Conservation (phyloP, 441 rosid genomes). For the Adansonia madagascariensis region DNA sequence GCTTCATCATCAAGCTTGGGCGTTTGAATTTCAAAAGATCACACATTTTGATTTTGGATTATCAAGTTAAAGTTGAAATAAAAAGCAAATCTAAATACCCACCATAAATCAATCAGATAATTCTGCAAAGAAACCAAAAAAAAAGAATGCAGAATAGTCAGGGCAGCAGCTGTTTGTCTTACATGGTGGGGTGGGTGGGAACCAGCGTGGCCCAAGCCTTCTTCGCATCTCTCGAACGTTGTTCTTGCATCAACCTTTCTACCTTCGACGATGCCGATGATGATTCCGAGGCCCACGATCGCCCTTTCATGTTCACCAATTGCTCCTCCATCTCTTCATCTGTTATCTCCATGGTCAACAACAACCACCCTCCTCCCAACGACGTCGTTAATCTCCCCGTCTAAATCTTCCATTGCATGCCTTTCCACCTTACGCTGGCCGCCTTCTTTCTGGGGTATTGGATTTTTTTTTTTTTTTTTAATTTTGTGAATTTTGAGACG, state of each 20-base stretch:
- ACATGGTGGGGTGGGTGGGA: slow-evolving; percentile 48
- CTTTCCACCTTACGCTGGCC: neutral
- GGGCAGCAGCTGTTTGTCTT: neutral
- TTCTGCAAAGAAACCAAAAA: too few relatives aligned
- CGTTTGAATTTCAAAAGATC: too few relatives aligned
- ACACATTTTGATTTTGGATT: too few relatives aligned
- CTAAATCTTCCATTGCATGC: neutral
- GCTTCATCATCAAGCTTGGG: too few relatives aligned
- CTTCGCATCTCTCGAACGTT: slow-evolving; percentile 53
- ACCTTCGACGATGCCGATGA: slow-evolving; percentile 49
- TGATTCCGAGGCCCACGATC: slow-evolving; percentile 38
- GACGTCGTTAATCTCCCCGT: slow-evolving; percentile 30
- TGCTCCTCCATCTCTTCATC: slow-evolving; percentile 25
- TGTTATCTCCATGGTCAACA: neutral
- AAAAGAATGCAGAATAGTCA: too few relatives aligned
- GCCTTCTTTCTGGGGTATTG: neutral
- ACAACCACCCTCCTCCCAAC: neutral
- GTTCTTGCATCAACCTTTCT: slow-evolving; percentile 50
- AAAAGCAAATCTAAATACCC: too few relatives aligned
- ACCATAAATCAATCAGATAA: too few relatives aligned
- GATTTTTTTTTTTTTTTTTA: neutral
- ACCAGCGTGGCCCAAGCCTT: slow-evolving; percentile 47
- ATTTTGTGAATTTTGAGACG: too few relatives aligned
- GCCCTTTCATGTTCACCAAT: slow-evolving; percentile 39
- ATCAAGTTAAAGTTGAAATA: too few relatives aligned